Conservation (phyloP, 1,284 basidiomycete genomes). For the Malassezia nana region DNA sequence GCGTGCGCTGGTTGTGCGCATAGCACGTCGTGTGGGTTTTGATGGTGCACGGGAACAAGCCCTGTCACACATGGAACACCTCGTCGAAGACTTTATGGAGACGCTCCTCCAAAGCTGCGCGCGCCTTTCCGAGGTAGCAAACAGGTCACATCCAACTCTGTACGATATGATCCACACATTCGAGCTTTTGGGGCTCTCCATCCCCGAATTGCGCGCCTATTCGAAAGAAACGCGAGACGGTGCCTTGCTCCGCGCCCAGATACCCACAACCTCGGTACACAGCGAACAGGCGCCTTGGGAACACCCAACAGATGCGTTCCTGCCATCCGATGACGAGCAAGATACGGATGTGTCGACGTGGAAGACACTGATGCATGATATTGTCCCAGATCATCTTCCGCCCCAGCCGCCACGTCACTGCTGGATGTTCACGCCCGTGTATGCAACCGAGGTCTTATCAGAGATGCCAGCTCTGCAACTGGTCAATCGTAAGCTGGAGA, state of each 20-base stretch:
- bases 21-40: conserved; percentile 21
- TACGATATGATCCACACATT: conserved; percentile 27
- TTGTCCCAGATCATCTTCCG: conserved; percentile 30
- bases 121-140: conserved; percentile 21
- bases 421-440: conserved; percentile 34
- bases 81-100: conserved; percentile 11
- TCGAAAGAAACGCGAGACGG: background rate
- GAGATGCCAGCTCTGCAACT: conserved; percentile 21
- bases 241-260: background rate
- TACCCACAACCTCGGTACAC: background rate
- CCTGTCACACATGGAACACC: background rate
- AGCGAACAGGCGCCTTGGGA: conserved; percentile 9
- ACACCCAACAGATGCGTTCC: conserved; percentile 16
- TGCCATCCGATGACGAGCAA: conserved; percentile 25
- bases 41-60: conserved; percentile 13
- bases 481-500: conserved; percentile 34
- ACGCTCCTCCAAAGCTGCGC: conserved; percentile 5
- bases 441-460: conserved; percentile 18
- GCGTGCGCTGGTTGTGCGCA: conserved; percentile 19
- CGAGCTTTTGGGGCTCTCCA: conserved; percentile 24
- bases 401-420: conserved; percentile 31
- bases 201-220: conserved; percentile 18
- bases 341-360: conserved; percentile 24
- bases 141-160: conserved; percentile 19
- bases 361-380: conserved; percentile 24